Evolutionary conservation across 2,329 filamentous ascomycete species (phyloP), one percentile per base, ranked within the genome.

Genomic region (Orbilia blumenaviensis): DNA sequence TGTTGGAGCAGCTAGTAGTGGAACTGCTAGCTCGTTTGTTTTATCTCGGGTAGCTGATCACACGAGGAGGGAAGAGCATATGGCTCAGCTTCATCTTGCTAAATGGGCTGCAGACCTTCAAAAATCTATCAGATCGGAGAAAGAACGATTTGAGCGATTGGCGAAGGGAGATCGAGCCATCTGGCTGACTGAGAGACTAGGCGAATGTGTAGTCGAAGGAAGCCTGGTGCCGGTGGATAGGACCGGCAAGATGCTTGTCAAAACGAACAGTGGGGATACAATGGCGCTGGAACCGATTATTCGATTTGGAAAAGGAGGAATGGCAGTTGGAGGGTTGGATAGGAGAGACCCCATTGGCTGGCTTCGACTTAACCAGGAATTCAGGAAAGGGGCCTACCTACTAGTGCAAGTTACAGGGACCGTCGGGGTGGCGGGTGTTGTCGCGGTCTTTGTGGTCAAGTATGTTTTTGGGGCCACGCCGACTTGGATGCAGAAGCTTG

Each of bases 101-200:
- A 91, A 91, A 80, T 96, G 93, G 93, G 92, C 93, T 0, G 87
- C 89, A 6, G 91, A 95, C 79, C 85, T 96, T 0, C 92, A 96
- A 81, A 88, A 89, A 67, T 92, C 90, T 80, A 84, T 95, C 0
- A 87, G 89, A 27, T 90, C 90, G 71, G 92, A 95, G 81, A 87
- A 89, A n/a, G 87, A 88, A 27, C 85, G 88, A 78, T 94, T 90
- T 77, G 89, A 91, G 76, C 84, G 86, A 6, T 83, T 92, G 0
- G 86, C 87, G 2, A 85, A 86, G 21, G 87, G 85, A 21, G 89
- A 93, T 81, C 84, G 90, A 36, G 89, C 89, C 2, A 84, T 89
- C 27, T 93, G 91, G 91, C 84, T 92, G 32, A 89, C 88, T 0
- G 87, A 91, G 80, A 84, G 85, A 64, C 84, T 93, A 1, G 87